phyloP scores from a whole-genome alignment of 129 eudicot genomes.

The Scalesia atractyloides region DNA sequence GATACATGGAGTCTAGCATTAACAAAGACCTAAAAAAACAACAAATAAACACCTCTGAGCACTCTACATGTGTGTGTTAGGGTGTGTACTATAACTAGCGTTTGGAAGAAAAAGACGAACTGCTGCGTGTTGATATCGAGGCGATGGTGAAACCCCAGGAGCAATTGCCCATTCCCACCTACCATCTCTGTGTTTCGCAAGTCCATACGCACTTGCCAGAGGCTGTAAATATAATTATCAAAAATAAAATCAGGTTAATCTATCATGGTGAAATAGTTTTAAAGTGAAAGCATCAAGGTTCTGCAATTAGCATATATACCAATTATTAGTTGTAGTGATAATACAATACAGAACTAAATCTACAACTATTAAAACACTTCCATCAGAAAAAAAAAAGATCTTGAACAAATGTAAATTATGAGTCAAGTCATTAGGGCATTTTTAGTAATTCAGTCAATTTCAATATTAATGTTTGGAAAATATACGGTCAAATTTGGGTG shows the following conservation, averaged over 20 bases:
- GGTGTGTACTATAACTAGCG: not conserved
- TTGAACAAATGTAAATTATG: conserved; percentile 4
- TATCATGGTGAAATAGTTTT: not conserved
- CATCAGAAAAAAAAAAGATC: conserved; percentile 7
- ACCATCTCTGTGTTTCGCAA: conserved; percentile 99
- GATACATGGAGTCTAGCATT: conserved; percentile 99
- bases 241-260: not conserved
- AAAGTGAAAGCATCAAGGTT: not conserved
- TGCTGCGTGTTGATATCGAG: conserved; percentile 99
- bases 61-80: conserved; percentile 3
- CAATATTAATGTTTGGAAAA: not conserved
- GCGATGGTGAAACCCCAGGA: conserved; percentile 99
- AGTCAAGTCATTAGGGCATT: conserved; percentile 2
- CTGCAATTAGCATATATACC: not conserved
- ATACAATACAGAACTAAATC: conserved; percentile 1
- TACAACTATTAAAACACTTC: not conserved
- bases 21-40: conserved; percentile 77
- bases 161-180: conserved; percentile 99
- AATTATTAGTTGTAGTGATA: conserved; percentile 3
- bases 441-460: not conserved
- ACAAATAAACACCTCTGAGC: conserved; percentile 7
- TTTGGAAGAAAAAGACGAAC: conserved; percentile 41
- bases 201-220: conserved; percentile 95
- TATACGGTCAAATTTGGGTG: conserved; percentile 3
- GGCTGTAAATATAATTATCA: conserved; percentile 56